A percentile compares a stretch with the other conserved stretches of the same genome.
phyloP scores from a whole-genome alignment of 768 basidiomycete genomes.

The Rhizopogon vulgaris region DNA sequence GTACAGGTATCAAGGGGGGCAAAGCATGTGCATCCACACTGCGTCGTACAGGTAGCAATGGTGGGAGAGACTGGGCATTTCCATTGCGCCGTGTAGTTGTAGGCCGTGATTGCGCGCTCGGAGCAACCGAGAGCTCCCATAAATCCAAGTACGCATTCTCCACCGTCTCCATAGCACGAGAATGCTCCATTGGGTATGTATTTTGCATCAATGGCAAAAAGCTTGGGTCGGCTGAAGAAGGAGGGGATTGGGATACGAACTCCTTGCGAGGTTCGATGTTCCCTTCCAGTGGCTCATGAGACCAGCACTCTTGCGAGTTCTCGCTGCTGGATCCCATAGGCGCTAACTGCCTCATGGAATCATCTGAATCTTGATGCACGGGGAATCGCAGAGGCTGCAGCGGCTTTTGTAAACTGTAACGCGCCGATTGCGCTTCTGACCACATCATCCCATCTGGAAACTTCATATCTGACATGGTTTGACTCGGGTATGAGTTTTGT shows the following conservation, averaged over 20 bases:
- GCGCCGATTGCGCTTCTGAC: conserved; percentile 8
- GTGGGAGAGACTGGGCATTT: conserved; percentile 3
- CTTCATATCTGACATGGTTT: conserved; percentile 4
- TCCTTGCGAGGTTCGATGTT: neutral
- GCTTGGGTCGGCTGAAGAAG: neutral
- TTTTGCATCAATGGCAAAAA: neutral
- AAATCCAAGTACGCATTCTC: conserved; percentile 1
- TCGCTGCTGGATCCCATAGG: conserved; percentile 10
- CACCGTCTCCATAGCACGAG: neutral
- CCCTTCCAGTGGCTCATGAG: conserved; percentile 14
- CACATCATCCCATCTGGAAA: conserved; percentile 10
- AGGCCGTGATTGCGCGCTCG: neutral
- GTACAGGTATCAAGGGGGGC: no score
- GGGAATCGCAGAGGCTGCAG: conserved; percentile 19
- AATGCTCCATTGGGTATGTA: conserved; percentile 1
- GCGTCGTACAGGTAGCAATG: conserved; percentile 22
- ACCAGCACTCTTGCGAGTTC: conserved; percentile 19
- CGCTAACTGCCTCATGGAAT: neutral
- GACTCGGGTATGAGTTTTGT: conserved; percentile 9
- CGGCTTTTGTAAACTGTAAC: conserved; percentile 14
- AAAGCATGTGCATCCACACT: conserved; percentile 7
- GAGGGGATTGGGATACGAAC: neutral
- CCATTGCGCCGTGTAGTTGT: neutral
- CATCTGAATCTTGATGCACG: conserved; percentile 4
- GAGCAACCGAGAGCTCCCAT: conserved; percentile 5